Conservation (phyloP, 345 rosid genomes). For the Iberis pinnata region DNA sequence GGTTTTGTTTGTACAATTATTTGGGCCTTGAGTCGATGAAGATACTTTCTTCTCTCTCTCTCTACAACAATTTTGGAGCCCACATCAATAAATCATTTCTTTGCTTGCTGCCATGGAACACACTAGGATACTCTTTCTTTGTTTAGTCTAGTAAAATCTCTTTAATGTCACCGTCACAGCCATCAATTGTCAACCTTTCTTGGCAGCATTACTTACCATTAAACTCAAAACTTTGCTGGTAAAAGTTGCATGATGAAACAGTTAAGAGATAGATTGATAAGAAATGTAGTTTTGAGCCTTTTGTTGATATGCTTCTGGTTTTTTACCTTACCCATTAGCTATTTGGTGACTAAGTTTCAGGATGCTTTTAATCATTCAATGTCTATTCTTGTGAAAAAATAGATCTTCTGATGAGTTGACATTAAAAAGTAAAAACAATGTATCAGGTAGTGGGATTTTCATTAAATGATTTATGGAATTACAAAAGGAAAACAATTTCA, state of each 20-base stretch:
- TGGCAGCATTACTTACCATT: constrained; percentile 26
- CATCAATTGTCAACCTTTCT: constrained; percentile 30
- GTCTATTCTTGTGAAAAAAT: constrained; percentile 7
- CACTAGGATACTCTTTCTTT: too few relatives aligned
- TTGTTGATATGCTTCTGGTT: not conserved
- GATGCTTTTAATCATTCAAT: constrained; percentile 24
- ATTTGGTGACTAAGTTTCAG: constrained; percentile 16
- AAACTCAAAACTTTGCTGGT: too few relatives aligned
- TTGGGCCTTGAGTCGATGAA: too few relatives aligned
- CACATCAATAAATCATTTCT: constrained; percentile 33
- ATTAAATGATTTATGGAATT: constrained; percentile 26
- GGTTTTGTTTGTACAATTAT: too few relatives aligned
- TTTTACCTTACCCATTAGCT: constrained; percentile 12
- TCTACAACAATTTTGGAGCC: constrained; percentile 33
- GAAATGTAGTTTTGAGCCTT: too few relatives aligned
- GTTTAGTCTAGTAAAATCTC: constrained; percentile 29
- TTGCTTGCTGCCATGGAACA: constrained; percentile 27
- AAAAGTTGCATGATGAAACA: too few relatives aligned
- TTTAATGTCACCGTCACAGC: constrained; percentile 30
- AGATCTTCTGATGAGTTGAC: constrained; percentile 20
- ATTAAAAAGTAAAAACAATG: constrained; percentile 26
- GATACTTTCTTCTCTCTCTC: too few relatives aligned
- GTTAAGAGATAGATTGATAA: too few relatives aligned
- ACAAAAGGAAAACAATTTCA: constrained; percentile 27
- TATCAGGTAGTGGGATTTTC: constrained; percentile 28